Evolutionary conservation across 306 rosid genomes (phyloP), one percentile per base, ranked within the genome.

Genomic region (Notholithocarpus densiflorus): DNA sequence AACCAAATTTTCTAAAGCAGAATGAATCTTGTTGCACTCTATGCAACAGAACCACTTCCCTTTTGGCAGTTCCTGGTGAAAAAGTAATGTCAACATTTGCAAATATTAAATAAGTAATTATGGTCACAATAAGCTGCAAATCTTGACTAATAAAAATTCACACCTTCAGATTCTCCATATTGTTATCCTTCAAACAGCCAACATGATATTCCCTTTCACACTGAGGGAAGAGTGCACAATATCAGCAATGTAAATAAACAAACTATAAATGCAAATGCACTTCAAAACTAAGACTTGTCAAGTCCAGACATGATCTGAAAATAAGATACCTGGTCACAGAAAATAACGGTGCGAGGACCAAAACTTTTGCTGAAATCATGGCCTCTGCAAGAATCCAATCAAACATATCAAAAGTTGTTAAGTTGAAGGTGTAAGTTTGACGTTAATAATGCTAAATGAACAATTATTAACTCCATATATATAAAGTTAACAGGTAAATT

Each of bases 141-240:
- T 40, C 45, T 40, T 8, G 45, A 72, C 45, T 23, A 57, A 75
- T 1, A 37, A 9, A 21, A 57, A 59, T 81, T 71, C 5, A 5
- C 56, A 92, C 98, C 98, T 89, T 56, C 13, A 94, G 73, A 75
- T 81, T 83, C 66, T 85, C 86, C 71, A 88, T 88, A 73, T 78
- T 73, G 61, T 92, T 86, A 45, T 92, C 91, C 88, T 87, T 89
- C 87, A 92, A 79, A 79, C 98, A 92, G 79, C 92, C 91, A 6
- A 92, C 84, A 56, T 94, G 97, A 83, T 80, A 92, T 79, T 92
- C 98, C 82, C 68, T 92, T 71, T 92, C 97, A 80, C 98, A 94
- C 97, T 94, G 81, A 60, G 70, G 73, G 31, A 15, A 48, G 45
- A 75, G 66, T 48, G 29, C 53, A n/a, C 17, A 59, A 12, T 45